Conservation (phyloP, 2,329 filamentous ascomycete species). For the Rasamsonia emersonii region DNA sequence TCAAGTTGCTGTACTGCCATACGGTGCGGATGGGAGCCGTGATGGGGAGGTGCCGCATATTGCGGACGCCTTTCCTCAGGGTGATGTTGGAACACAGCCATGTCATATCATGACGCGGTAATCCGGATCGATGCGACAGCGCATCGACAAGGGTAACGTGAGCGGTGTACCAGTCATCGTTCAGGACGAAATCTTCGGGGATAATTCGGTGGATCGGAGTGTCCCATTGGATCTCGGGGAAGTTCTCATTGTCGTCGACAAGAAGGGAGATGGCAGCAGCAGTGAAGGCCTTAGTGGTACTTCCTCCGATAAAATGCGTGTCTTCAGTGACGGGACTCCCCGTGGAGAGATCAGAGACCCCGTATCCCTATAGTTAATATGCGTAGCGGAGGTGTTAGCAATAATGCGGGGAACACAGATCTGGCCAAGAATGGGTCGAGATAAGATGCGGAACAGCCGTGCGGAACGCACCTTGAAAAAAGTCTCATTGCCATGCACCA, state of each 20-base stretch:
- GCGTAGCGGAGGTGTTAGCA: not conserved
- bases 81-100: conserved; percentile 16
- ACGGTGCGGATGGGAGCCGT: conserved; percentile 32
- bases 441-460: too few relatives aligned
- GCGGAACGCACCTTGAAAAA: conserved; percentile 9
- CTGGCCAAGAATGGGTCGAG: too few relatives aligned
- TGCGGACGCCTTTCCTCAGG: conserved; percentile 30
- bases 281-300: conserved; percentile 48
- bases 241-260: conserved; percentile 18
- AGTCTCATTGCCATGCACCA: conserved; percentile 6
- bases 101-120: conserved; percentile 17
- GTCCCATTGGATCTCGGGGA: conserved; percentile 13
- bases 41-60: conserved; percentile 37
- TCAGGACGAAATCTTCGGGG: conserved; percentile 23
- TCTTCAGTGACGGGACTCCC: conserved; percentile 30
- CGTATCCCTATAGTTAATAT: conserved; percentile 24
- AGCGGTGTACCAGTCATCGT: conserved; percentile 17
- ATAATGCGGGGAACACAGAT: too few relatives aligned
- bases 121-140: conserved; percentile 26
- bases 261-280: conserved; percentile 42
- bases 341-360: conserved; percentile 28
- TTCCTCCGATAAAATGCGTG: conserved; percentile 48
- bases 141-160: conserved; percentile 26
- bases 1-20: conserved; percentile 46
- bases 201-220: conserved; percentile 10